Conservation (phyloP, 768 basidiomycete species). For the Filobasidium floriforme region DNA sequence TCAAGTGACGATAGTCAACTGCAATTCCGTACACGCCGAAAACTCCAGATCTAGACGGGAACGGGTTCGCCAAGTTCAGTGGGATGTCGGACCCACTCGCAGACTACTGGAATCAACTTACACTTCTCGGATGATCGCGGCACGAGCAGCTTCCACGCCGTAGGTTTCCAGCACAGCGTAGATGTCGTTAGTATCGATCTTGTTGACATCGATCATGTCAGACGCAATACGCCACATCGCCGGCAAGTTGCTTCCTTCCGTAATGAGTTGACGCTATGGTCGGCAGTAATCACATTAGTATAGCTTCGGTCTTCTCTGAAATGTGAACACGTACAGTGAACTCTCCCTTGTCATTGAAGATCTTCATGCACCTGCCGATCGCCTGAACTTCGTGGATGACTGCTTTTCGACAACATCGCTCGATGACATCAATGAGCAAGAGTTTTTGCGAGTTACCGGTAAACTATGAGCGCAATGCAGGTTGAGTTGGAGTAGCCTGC, state of each 20-base stretch:
- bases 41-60: slow-evolving; percentile 50
- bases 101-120: slow-evolving; percentile 38
- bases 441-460: slow-evolving; percentile 81
- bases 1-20: slow-evolving; percentile 85
- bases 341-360: slow-evolving; percentile 42
- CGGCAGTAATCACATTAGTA: background rate
- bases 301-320: background rate
- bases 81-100: background rate
- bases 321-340: slow-evolving; percentile 36
- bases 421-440: slow-evolving; percentile 84
- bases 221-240: slow-evolving; percentile 67
- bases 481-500: background rate
- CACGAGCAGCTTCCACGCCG: slow-evolving; percentile 93
- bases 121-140: slow-evolving; percentile 83
- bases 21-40: slow-evolving; percentile 94
- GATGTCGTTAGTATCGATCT: slow-evolving; percentile 89
- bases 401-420: slow-evolving; percentile 72
- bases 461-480: slow-evolving; percentile 55
- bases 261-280: slow-evolving; percentile 55
- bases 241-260: slow-evolving; percentile 87
- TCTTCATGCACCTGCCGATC: slow-evolving; percentile 64
- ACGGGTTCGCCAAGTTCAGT: no score
- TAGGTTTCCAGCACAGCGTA: slow-evolving; percentile 83
- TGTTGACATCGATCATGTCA: slow-evolving; percentile 61
- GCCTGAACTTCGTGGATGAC: slow-evolving; percentile 83